phyloP scores from a whole-genome alignment of 352 stramenopile species.

The Globisporangium paddicum region DNA sequence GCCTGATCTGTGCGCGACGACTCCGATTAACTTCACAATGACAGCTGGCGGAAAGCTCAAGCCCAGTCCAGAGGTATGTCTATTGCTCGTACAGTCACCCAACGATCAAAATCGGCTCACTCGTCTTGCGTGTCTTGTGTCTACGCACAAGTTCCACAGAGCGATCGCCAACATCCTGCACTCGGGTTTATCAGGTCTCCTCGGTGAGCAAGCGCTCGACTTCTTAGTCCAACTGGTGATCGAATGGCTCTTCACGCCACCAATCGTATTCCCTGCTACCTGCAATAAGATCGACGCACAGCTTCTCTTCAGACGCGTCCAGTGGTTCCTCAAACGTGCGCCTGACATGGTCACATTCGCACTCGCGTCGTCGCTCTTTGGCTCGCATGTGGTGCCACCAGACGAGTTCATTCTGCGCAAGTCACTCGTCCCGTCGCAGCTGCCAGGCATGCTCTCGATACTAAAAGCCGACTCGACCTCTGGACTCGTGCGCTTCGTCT shows the following conservation, averaged over 20 bases:
- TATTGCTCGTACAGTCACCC: not conserved
- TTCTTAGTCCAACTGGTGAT: constrained; percentile 39
- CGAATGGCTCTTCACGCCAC: constrained; percentile 41
- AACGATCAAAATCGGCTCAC: not conserved
- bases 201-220: constrained; percentile 22
- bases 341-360: constrained; percentile 33
- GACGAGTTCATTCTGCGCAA: constrained; percentile 59
- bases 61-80: constrained; percentile 5
- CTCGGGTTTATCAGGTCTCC: constrained; percentile 30
- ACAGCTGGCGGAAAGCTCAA: constrained; percentile 14
- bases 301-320: constrained; percentile 20
- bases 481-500: constrained; percentile 29
- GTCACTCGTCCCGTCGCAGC: constrained; percentile 39
- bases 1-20: not conserved
- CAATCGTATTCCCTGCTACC: not conserved
- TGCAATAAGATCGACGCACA: not conserved
- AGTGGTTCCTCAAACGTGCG: constrained; percentile 31
- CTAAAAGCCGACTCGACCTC: not conserved
- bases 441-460: constrained; percentile 19
- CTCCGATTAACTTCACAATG: not conserved
- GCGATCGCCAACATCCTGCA: constrained; percentile 23
- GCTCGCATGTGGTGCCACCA: constrained; percentile 31
- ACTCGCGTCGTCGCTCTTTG: constrained; percentile 19
- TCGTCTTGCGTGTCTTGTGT: not conserved
- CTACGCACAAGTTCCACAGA: constrained; percentile 22